Conservation (phyloP, 345 rosid genomes). For the Clausena lansium region DNA sequence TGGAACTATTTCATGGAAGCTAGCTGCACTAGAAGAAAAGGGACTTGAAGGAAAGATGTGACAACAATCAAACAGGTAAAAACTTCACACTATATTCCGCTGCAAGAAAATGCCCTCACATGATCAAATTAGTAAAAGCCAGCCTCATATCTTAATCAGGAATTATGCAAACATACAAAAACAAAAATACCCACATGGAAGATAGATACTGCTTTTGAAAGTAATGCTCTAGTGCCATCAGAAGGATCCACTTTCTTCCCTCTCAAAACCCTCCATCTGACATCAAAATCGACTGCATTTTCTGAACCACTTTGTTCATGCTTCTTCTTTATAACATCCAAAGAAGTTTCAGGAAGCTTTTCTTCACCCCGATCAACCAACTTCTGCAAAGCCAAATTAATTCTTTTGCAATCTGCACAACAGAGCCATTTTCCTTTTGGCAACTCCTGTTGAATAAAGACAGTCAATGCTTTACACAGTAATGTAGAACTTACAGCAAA, state of each 20-base stretch:
- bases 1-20: background rate
- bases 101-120: background rate
- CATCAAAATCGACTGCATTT: slow-evolving; percentile 38
- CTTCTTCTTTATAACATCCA: slow-evolving; percentile 50
- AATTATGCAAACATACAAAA: background rate
- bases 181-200: slow-evolving; percentile 61
- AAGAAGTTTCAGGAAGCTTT: slow-evolving; percentile 54
- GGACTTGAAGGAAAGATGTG: background rate
- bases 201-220: slow-evolving; percentile 65
- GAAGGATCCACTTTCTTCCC: slow-evolving; percentile 49
- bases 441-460: slow-evolving; percentile 57
- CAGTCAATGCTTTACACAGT: slow-evolving; percentile 15
- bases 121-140: background rate
- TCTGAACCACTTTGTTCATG: slow-evolving; percentile 34
- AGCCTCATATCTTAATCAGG: background rate
- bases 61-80: background rate
- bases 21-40: background rate
- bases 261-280: slow-evolving; percentile 89
- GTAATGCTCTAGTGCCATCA: slow-evolving; percentile 49
- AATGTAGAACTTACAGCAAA: background rate
- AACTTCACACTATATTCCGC: background rate
- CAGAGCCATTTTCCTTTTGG: slow-evolving; percentile 93
- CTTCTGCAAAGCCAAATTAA: slow-evolving; percentile 53
- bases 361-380: slow-evolving; percentile 65
- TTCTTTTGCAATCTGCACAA: slow-evolving; percentile 49